Base-by-base conservation (phyloP, 192 early-diverging fungal species). In the Backusella macrospora region DNA sequence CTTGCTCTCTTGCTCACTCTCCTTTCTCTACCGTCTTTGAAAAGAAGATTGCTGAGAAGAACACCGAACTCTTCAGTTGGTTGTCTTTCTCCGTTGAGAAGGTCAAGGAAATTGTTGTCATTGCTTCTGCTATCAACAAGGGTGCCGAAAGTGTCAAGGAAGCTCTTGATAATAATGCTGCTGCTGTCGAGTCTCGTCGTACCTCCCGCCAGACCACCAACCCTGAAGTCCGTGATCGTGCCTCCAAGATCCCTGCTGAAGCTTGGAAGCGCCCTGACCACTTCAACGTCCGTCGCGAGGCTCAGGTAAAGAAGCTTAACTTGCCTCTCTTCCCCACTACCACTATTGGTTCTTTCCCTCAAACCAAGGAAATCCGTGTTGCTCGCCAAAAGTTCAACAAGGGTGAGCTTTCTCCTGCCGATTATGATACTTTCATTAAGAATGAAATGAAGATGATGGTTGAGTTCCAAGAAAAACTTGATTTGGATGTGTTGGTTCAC, bases 261-360 rank as follows among this genome's bases (percentile, higher is more conserved):
- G 91, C 89, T 83, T 92, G 93, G 84, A 84, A 84, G 63, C 91
- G 97, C 72, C 87, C 88, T 77, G 89, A 86, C 63, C 78, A 86
- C 44, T 99, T 96, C 78, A 52, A 83, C 5, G 79, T 80, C 63
- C 96, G 97, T 80, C 86, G 89, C 78, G 70, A 78, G 34, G 81
- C 82, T 70, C 97, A 98, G 83, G 86, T 87, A 73, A 83, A 77
- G n/a, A 85, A 91, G 37, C 90, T 96, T 69, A 90, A 93, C 72
- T 88, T 98, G 63, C 97, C 96, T 18, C 76, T 86, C 49, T 98
- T 95, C 89, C 96, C 97, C 21, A 98, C 97, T 40, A 98, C 97
- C 72, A 98, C 97, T 73, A 93, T 99, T 74, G 97, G 97, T 23
- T 98, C 96, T 29, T 98, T 98, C 94, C 97, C 97, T 55, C 97